Evolutionary conservation across 2,329 filamentous ascomycete genomes (phyloP).

Genomic region (Diaporthe citri): DNA sequence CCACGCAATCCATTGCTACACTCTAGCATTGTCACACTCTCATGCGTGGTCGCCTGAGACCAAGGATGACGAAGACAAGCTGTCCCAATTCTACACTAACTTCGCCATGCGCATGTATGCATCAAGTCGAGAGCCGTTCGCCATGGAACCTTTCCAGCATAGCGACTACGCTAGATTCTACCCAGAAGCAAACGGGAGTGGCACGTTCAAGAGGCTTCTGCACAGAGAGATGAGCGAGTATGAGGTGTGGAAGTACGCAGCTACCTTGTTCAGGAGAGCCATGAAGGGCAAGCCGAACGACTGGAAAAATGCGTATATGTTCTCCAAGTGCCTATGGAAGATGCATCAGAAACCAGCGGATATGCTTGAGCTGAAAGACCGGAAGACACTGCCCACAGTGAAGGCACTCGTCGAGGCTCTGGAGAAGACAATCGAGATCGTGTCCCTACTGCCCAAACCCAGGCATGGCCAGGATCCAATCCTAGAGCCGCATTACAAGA

Average conservation of each 20-base stretch:
- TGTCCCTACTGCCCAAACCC: slow-evolving; percentile 65
- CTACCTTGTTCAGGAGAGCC: slow-evolving; percentile 67
- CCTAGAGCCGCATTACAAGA: slow-evolving; percentile 93
- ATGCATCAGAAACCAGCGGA: slow-evolving; percentile 67
- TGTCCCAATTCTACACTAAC: slow-evolving; percentile 71
- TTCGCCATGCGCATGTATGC: slow-evolving; percentile 74
- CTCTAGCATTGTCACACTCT: slow-evolving; percentile 69
- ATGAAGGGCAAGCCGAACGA: slow-evolving; percentile 66
- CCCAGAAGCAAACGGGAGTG: slow-evolving; percentile 62
- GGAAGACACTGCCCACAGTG: slow-evolving; percentile 52
- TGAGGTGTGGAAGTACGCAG: slow-evolving; percentile 73
- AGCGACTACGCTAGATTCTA: slow-evolving; percentile 69
- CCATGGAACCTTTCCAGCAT: slow-evolving; percentile 72
- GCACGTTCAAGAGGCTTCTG: slow-evolving; percentile 65
- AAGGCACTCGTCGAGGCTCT: slow-evolving; percentile 61
- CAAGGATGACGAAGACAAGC: slow-evolving; percentile 63
- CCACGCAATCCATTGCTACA: slow-evolving; percentile 85
- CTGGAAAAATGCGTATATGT: slow-evolving; percentile 73
- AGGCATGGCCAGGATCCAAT: slow-evolving; percentile 78
- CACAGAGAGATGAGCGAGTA: slow-evolving; percentile 70
- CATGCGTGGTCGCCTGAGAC: slow-evolving; percentile 61
- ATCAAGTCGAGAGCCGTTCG: slow-evolving; percentile 72
- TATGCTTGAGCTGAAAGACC: slow-evolving; percentile 59
- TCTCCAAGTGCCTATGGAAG: slow-evolving; percentile 73
- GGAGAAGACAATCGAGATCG: slow-evolving; percentile 64